Base-by-base conservation (phyloP, 371 early-diverging fungal genomes). In the Chytridiales sp. region DNA sequence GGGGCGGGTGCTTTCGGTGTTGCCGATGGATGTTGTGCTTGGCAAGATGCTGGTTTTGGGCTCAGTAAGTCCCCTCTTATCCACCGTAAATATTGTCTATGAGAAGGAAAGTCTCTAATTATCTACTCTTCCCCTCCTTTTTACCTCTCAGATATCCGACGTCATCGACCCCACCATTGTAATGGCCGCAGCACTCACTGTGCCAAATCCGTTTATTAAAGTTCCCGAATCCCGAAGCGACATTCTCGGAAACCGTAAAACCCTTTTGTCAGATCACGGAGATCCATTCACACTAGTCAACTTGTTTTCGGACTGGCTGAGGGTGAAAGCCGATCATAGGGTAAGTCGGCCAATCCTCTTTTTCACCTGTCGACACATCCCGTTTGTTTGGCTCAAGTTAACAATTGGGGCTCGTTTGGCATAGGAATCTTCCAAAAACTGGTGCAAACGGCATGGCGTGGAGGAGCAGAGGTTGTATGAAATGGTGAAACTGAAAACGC, bases 401-500 rank as follows among this genome's bases (percentile, higher is more conserved):
- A 43, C 17, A n/a, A 56, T n/a, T 15, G 9, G 13, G 24, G 4
- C 2, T 24, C 22, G 6, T 13, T 56, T 39, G 11, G 5, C 21
- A 36, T n/a, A 79, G 74, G 63, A 64, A 44, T 79, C 82, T 0
- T 82, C 85, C 8, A 68, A 75, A 34, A 74, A 65, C 36, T 87
- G 88, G 88, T 85, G 85, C 60, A 73, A 64, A 47, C 67, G 76
- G n/a, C 79, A 78, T 60, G 82, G 85, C 1, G 61, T 85, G 0
- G 86, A 86, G 65, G 88, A 87, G 49, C 85, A 86, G 30, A 73
- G 88, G 29, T 49, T 87, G 34, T 87, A 85, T 62, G 88, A 87
- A 70, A 85, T 85, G 66, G 61, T 65, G 19, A 71, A 67, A 44
- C 48, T 73, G 4, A 58, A 56, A 40, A 30, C 61, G 9, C 72